Conservation (phyloP, 371 early-diverging fungal genomes). For the Thermomucor indicae-seudaticae region DNA sequence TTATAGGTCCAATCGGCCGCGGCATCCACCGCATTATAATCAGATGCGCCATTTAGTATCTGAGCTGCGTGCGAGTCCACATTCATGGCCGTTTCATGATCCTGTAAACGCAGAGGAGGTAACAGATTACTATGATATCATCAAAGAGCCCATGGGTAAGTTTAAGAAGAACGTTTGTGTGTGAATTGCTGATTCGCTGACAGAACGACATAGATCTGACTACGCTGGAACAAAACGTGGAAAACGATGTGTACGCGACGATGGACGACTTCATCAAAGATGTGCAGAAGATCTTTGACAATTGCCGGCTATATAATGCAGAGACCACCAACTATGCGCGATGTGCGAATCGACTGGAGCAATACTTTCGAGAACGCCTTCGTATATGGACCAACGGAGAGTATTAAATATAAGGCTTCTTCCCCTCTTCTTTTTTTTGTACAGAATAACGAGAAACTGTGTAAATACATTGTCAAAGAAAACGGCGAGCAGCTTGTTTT, state of each 20-base stretch:
- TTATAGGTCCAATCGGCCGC: constrained; percentile 48
- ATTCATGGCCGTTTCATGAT: constrained; percentile 97
- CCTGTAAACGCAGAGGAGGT: constrained; percentile 94
- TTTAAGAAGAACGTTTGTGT: neutral
- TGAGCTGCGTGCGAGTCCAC: constrained; percentile 74
- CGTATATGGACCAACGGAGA: constrained; percentile 15
- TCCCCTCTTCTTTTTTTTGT: too few species aligned
- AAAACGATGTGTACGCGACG: constrained; percentile 37
- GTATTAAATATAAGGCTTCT: constrained; percentile 3
- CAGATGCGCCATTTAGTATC: constrained; percentile 72
- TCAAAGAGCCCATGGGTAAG: constrained; percentile 98
- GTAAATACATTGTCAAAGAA: constrained; percentile 46
- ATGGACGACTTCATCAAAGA: constrained; percentile 44
- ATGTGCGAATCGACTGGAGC: constrained; percentile 54
- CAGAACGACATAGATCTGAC: constrained; percentile 42
- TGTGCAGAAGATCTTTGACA: constrained; percentile 51
- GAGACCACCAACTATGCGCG: constrained; percentile 61
- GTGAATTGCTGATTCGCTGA: neutral
- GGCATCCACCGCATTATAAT: constrained; percentile 55
- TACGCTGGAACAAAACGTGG: constrained; percentile 56
- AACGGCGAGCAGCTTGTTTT: constrained; percentile 69
- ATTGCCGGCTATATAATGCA: constrained; percentile 66
- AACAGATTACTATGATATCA: constrained; percentile 94
- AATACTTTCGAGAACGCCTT: constrained; percentile 40
- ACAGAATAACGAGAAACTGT: neutral